phyloP scores from a whole-genome alignment of 495 filamentous ascomycete species.

The Usnea hakonensis region DNA sequence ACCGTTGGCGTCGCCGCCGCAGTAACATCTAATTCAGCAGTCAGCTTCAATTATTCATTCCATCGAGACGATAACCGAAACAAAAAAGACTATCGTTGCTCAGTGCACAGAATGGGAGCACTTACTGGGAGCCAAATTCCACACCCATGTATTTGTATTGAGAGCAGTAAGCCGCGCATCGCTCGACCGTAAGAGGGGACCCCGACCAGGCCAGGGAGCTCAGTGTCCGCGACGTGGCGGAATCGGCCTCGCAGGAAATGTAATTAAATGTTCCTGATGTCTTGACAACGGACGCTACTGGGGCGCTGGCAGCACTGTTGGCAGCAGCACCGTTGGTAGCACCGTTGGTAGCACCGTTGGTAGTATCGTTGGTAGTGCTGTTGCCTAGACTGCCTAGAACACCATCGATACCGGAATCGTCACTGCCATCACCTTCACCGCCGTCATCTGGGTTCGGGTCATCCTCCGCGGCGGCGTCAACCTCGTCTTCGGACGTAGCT shows the following conservation, averaged over 20 bases:
- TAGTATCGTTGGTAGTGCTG: not conserved
- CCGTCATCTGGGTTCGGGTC: not conserved
- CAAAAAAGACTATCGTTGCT: too few relatives aligned
- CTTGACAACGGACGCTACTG: not conserved
- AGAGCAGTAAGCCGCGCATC: not conserved
- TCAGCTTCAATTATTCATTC: not conserved
- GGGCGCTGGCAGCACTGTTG: too few relatives aligned
- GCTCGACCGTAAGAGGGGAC: not conserved
- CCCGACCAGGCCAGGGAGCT: not conserved
- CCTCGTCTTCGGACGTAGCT: not conserved
- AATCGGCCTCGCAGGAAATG: not conserved
- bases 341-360: not conserved
- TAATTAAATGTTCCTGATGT: not conserved
- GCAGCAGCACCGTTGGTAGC: not conserved
- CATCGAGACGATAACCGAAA: too few relatives aligned
- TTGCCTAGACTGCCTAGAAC: not conserved
- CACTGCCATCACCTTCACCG: not conserved
- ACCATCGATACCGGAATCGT: not conserved
- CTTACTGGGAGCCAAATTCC: not conserved
- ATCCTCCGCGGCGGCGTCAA: not conserved
- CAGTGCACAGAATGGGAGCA: not conserved
- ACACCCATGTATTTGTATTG: not conserved
- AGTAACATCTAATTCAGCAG: not conserved
- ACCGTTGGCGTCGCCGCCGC: not conserved
- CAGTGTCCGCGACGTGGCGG: not conserved